Conservation (phyloP, 371 early-diverging fungal species). For the Lichtheimia corymbifera region DNA sequence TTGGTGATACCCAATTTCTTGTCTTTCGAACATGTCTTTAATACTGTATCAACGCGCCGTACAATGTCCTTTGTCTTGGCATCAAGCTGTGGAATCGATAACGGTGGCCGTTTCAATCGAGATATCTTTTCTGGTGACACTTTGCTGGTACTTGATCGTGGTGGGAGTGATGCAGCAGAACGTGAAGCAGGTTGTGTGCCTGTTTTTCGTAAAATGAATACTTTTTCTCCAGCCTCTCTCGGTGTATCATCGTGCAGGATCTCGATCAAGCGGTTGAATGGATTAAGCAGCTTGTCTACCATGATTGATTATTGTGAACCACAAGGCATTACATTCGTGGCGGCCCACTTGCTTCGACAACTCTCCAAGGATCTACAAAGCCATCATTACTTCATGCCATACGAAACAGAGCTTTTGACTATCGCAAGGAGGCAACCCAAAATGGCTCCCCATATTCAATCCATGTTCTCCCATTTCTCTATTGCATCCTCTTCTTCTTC, state of each 20-base stretch:
- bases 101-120: slow-evolving; percentile 9
- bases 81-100: slow-evolving; percentile 9
- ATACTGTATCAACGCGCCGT: slow-evolving; percentile 15
- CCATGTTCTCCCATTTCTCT: slow-evolving; percentile 15
- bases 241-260: slow-evolving; percentile 24
- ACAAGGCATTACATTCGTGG: slow-evolving; percentile 69
- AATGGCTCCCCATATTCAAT: slow-evolving; percentile 27
- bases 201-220: slow-evolving; percentile 31
- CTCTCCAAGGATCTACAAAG: slow-evolving; percentile 60
- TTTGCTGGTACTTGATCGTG: slow-evolving; percentile 15
- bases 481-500: neutral
- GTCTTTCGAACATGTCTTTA: slow-evolving; percentile 5
- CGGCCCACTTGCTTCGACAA: slow-evolving; percentile 66
- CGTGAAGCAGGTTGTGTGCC: slow-evolving; percentile 3
- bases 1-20: slow-evolving; percentile 4
- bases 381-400: slow-evolving; percentile 60
- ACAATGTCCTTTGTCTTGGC: slow-evolving; percentile 12
- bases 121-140: slow-evolving; percentile 16
- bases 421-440: slow-evolving; percentile 41
- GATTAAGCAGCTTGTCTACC: slow-evolving; percentile 19
- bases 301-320: slow-evolving; percentile 42
- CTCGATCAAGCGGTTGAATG: slow-evolving; percentile 18
- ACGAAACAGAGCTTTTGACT: slow-evolving; percentile 49
- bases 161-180: neutral
- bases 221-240: slow-evolving; percentile 31